phyloP scores from a whole-genome alignment of 2,329 filamentous ascomycete genomes.

The Thelonectria olida region DNA sequence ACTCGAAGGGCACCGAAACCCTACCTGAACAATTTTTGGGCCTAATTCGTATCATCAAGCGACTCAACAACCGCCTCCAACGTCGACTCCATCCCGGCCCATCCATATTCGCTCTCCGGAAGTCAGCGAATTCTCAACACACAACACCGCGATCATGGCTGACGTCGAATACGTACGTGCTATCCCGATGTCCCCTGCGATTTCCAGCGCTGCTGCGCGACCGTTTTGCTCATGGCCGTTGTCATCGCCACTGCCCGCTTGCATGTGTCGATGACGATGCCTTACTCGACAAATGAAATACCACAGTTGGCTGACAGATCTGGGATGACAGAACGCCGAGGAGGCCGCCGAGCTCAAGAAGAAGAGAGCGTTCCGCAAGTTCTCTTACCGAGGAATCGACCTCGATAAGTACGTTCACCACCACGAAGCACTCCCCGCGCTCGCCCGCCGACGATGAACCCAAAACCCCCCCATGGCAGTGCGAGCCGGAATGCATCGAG shows the following conservation, averaged over 20 bases:
- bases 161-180: conserved; percentile 84
- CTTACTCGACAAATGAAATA: conserved; percentile 16
- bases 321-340: conserved; percentile 80
- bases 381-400: conserved; percentile 99
- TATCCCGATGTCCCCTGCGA: background rate
- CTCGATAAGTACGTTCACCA: conserved; percentile 88
- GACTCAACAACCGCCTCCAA: conserved; percentile 40
- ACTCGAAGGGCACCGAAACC: conserved; percentile 53
- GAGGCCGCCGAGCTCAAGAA: conserved; percentile 99
- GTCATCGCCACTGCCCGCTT: conserved; percentile 29
- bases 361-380: conserved; percentile 99
- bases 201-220: too few relatives aligned
- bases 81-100: conserved; percentile 49
- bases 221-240: conserved; percentile 30
- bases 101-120: conserved; percentile 54
- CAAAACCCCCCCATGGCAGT: background rate
- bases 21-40: conserved; percentile 48
- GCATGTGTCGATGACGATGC: background rate
- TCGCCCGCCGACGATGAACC: conserved; percentile 40
- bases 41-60: conserved; percentile 42
- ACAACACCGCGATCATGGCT: conserved; percentile 75
- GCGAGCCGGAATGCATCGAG: conserved; percentile 10
- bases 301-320: conserved; percentile 42
- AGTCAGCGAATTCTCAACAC: conserved; percentile 55
- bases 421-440: conserved; percentile 23